These are phyloP conservation scores for Ceratopteris richardii DNA, from an alignment of 75 land plant species.

Conservation along the genomic window DNA sequence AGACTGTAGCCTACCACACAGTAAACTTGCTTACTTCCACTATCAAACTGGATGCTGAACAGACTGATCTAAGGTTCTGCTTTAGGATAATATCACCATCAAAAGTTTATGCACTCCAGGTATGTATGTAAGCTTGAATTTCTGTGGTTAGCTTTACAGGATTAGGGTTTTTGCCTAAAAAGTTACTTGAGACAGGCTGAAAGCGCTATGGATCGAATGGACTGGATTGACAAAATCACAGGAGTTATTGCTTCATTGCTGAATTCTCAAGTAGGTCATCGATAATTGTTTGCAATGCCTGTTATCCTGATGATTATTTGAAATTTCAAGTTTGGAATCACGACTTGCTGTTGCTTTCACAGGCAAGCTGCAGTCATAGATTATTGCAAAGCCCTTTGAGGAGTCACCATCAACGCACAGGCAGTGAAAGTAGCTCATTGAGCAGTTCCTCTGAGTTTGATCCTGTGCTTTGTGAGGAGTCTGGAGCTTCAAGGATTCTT, in stretches of 20 bases:
- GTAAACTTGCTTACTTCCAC: slow-evolving; percentile 91
- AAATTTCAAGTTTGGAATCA: background rate
- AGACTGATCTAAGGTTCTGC: slow-evolving; percentile 95
- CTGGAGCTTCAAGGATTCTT: slow-evolving; percentile 5
- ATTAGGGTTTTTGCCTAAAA: background rate
- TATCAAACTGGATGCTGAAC: slow-evolving; percentile 98
- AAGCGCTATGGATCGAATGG: slow-evolving; percentile 80
- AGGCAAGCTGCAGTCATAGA: slow-evolving; percentile 18
- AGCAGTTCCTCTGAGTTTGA: slow-evolving; percentile 25
- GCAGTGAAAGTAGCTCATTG: slow-evolving; percentile 24
- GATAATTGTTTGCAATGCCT: too few species aligned
- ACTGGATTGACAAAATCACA: slow-evolving; percentile 95
- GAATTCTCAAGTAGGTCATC: slow-evolving; percentile 36
- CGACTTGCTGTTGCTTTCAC: background rate
- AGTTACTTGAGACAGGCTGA: slow-evolving; percentile 55
- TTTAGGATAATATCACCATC: slow-evolving; percentile 94
- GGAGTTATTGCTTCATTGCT: slow-evolving; percentile 88
- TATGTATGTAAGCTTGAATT: slow-evolving; percentile 6
- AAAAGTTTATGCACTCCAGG: slow-evolving; percentile 92
- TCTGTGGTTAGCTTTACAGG: background rate
- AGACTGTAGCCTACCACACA: slow-evolving; percentile 88
- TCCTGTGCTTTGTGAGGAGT: slow-evolving; percentile 14
- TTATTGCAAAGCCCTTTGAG: slow-evolving; percentile 11
- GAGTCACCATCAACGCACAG: slow-evolving; percentile 17
- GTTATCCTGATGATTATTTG: too few species aligned